Evolutionary conservation across 2,329 filamentous ascomycete genomes (phyloP).

Genomic region (Diaporthe sp.): DNA sequence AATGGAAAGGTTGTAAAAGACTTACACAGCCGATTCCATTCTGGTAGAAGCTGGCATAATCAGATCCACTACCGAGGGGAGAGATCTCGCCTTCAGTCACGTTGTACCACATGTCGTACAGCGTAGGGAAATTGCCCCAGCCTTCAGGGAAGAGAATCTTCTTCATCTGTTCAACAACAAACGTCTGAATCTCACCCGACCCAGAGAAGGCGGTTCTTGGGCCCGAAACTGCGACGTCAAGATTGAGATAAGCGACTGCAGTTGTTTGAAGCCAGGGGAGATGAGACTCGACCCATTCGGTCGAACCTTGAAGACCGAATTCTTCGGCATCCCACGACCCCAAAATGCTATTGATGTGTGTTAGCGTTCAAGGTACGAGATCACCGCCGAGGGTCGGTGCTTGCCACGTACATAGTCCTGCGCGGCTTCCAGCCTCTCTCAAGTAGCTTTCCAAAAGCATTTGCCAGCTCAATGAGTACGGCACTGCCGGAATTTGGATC

Average conservation of each 20-base stretch:
- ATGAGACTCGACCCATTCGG: constrained; percentile 94
- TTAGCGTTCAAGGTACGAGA: constrained; percentile 53
- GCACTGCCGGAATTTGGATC: constrained; percentile 89
- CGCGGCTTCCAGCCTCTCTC: constrained; percentile 84
- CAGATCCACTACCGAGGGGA: constrained; percentile 15
- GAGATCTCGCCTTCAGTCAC: constrained; percentile 26
- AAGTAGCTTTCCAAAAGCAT: constrained; percentile 79
- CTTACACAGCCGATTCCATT: constrained; percentile 77
- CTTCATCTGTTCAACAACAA: constrained; percentile 30
- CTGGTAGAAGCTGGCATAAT: constrained; percentile 23
- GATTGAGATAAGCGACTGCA: constrained; percentile 24
- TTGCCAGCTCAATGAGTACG: constrained; percentile 81
- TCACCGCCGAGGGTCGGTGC: not conserved
- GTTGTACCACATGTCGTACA: constrained; percentile 25
- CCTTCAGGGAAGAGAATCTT: constrained; percentile 13
- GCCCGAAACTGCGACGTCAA: constrained; percentile 18
- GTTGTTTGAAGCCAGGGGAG: constrained; percentile 53
- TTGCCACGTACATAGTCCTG: constrained; percentile 70
- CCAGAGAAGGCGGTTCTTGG: constrained; percentile 20
- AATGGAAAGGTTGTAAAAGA: constrained; percentile 50
- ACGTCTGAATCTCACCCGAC: constrained; percentile 13
- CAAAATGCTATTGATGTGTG: constrained; percentile 69
- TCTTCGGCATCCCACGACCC: constrained; percentile 88
- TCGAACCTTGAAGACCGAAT: constrained; percentile 88
- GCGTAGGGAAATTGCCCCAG: constrained; percentile 1